Evolutionary conservation across 2,329 filamentous ascomycete genomes (phyloP), one percentile per base, ranked within the genome.

Genomic region (Cladosporium sphaerospermum): DNA sequence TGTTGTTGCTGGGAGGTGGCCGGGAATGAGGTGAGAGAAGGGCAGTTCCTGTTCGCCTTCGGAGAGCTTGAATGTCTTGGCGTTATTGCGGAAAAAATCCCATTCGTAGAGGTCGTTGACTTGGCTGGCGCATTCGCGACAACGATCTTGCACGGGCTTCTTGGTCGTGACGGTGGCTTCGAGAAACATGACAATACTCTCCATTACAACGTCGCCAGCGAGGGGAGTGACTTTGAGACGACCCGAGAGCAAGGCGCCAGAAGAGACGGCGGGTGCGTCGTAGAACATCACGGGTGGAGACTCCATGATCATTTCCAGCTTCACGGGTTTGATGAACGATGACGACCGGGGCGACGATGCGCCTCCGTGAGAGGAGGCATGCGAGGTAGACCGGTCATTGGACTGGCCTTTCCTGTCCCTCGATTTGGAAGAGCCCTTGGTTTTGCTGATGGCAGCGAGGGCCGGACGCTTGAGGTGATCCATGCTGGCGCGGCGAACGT

Each of bases 211-310:
- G 54, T 86, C 75, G 9, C 70, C 64, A 50, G 90, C 85, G 57
- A 80, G 79, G 62, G 96, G 81, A 37, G 82, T 76, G 52, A 97
- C 72, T 62, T 85, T 82, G 61, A 97, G 75, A 67, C 89, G 87
- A 31, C 90, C 90, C 1, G 89, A 95, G 47, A 96, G 81, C 55
- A 96, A 75, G 6, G 90, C 89, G 53, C 92, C 92, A 2, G 85
- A 86, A 62, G 90, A 96, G 60, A 81, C 79, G 57, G 84, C 79
- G 1, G 88, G 78, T 19, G 79, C 76, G 57, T 90, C 90, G 64
- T 93, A 88, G 72, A 96, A 85, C 43, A 96, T 81, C 14, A 92
- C 78, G 2, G 91, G 91, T 1, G 90, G 89, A 10, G 88, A 95
- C 75, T 96, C 91, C 58, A 96, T 86, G 61, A 78, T 69, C 62